A percentile compares a stretch with the other conserved stretches of the same genome.
Evolutionary conservation across 2,329 filamentous ascomycete genomes (phyloP).

Genomic region (Pezizomycotina sp.): DNA sequence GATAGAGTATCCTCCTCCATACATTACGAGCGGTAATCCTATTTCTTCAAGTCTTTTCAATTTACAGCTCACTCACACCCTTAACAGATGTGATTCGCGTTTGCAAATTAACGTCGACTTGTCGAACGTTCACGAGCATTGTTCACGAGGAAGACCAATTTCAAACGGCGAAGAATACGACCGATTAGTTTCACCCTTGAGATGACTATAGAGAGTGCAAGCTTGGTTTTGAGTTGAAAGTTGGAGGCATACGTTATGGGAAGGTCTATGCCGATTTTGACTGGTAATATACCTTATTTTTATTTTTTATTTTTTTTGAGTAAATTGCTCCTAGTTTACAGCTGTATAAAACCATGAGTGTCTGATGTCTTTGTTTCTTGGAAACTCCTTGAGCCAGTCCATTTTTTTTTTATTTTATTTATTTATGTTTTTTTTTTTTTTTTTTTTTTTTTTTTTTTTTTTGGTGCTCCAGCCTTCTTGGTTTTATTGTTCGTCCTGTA

Average conservation of each 20-base stretch:
- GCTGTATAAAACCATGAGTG: too few species aligned
- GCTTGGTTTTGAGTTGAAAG: constrained; percentile 19
- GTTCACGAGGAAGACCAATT: constrained; percentile 20
- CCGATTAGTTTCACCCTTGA: constrained; percentile 20
- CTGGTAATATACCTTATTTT: neutral
- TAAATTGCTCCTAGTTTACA: too few species aligned
- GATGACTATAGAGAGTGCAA: constrained; percentile 18
- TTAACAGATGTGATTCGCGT: constrained; percentile 19
- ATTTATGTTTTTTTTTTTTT: too few species aligned
- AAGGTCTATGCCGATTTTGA: neutral
- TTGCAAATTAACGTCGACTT: constrained; percentile 18
- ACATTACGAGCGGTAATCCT: constrained; percentile 13
- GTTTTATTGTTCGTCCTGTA: too few species aligned
- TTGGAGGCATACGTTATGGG: constrained; percentile 16
- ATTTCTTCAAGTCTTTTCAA: neutral
- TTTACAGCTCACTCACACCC: constrained; percentile 5
- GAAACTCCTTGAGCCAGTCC: too few species aligned
- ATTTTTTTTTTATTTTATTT: too few species aligned
- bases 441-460: too few species aligned
- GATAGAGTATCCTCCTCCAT: constrained; percentile 16
- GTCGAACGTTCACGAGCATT: constrained; percentile 18
- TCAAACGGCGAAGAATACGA: constrained; percentile 19
- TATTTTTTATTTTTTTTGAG: too few species aligned
- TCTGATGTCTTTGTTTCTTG: too few species aligned
- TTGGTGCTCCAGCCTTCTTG: too few species aligned